Evolutionary conservation across 2,329 filamentous ascomycete genomes (phyloP).

Genomic region (Scolecobasidium constrictum): DNA sequence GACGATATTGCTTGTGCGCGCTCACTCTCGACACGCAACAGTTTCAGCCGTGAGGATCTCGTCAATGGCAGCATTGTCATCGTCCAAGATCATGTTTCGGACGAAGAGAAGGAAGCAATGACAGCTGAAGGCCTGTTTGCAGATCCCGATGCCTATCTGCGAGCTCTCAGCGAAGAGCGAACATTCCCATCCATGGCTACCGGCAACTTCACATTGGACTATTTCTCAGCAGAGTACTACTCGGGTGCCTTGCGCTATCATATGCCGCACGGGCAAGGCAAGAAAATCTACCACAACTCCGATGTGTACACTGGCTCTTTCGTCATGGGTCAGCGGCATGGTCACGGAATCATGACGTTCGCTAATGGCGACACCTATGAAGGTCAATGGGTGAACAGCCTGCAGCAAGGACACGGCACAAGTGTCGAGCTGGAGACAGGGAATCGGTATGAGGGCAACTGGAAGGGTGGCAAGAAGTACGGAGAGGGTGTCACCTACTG

Average conservation of each 20-base stretch:
- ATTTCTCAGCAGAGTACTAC: constrained; percentile 46
- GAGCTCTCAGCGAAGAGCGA: constrained; percentile 27
- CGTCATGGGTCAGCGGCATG: constrained; percentile 40
- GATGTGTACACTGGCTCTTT: constrained; percentile 47
- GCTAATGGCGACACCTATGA: constrained; percentile 54
- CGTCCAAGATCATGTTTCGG: constrained; percentile 16
- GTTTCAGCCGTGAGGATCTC: constrained; percentile 18
- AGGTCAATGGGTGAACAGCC: constrained; percentile 51
- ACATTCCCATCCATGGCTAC: constrained; percentile 33
- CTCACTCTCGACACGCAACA: constrained; percentile 18
- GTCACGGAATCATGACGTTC: constrained; percentile 47
- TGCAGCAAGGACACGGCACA: constrained; percentile 47
- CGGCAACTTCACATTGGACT: constrained; percentile 39
- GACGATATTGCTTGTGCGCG: constrained; percentile 23
- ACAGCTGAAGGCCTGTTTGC: constrained; percentile 23
- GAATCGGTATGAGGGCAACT: constrained; percentile 51
- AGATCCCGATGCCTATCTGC: constrained; percentile 31
- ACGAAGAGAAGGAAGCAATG: constrained; percentile 20
- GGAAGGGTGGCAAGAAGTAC: constrained; percentile 48
- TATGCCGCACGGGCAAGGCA: constrained; percentile 44
- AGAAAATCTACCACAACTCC: constrained; percentile 41
- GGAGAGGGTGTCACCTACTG: constrained; percentile 53
- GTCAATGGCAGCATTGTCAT: constrained; percentile 22
- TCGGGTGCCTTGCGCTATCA: constrained; percentile 38
- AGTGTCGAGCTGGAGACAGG: constrained; percentile 45